A percentile compares a stretch with the other conserved stretches of the same genome.
phyloP scores from a whole-genome alignment of 805 yeast species.

The Diddensiella santjacobensis region DNA sequence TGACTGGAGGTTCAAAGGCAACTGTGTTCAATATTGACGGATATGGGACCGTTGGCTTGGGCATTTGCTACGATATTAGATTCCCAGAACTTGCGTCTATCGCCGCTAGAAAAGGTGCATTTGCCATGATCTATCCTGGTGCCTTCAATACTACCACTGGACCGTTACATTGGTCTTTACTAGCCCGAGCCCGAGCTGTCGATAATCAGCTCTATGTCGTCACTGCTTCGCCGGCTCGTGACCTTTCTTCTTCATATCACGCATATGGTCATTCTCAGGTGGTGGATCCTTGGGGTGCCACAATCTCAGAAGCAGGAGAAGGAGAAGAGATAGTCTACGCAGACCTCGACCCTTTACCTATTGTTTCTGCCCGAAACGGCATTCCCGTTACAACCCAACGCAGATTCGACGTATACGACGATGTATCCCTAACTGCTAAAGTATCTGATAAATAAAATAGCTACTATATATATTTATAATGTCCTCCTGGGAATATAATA shows the following conservation, averaged over 20 bases:
- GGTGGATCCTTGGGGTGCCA: slow-evolving; percentile 85
- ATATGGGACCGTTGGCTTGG: slow-evolving; percentile 72
- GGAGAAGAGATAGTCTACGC: slow-evolving; percentile 74
- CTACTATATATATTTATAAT: too few relatives aligned
- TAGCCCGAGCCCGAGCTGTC: slow-evolving; percentile 82
- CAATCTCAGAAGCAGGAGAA: slow-evolving; percentile 73
- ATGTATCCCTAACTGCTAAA: slow-evolving; percentile 33
- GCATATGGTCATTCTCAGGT: slow-evolving; percentile 85
- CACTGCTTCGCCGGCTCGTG: slow-evolving; percentile 89
- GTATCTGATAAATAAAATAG: slow-evolving; percentile 20
- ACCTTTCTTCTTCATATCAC: slow-evolving; percentile 75
- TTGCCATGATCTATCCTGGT: slow-evolving; percentile 79
- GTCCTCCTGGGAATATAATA: too few relatives aligned
- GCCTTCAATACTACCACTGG: slow-evolving; percentile 95
- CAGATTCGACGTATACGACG: slow-evolving; percentile 61
- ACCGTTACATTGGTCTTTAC: slow-evolving; percentile 79
- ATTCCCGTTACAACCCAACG: slow-evolving; percentile 71
- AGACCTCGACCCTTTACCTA: slow-evolving; percentile 59
- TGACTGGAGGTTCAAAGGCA: slow-evolving; percentile 77
- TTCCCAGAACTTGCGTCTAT: slow-evolving; percentile 82
- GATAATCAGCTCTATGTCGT: slow-evolving; percentile 84
- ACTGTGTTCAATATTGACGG: slow-evolving; percentile 69
- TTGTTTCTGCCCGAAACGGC: slow-evolving; percentile 55
- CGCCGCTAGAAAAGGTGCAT: slow-evolving; percentile 66
- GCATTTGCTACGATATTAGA: slow-evolving; percentile 88